Percentiles rank a stretch among this genome's conserved stretches.
Evolutionary conservation across 2,329 filamentous ascomycete species (phyloP).

Genomic region (Anisogramma anomala): DNA sequence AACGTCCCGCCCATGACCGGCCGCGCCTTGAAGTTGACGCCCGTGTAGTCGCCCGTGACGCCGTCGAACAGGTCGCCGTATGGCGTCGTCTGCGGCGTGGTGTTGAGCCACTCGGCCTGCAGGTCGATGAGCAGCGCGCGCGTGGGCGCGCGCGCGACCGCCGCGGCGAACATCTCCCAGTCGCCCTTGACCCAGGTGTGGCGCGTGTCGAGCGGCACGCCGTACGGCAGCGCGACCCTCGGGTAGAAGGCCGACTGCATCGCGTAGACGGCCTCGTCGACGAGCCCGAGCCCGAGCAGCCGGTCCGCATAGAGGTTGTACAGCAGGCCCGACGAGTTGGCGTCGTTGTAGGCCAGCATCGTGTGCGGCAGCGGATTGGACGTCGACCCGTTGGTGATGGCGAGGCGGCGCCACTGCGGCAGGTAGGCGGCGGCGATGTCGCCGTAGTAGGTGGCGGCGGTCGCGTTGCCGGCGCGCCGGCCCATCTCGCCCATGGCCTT

Average conservation of each 20-base stretch:
- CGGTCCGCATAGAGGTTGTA: constrained; percentile 79
- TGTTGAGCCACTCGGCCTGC: constrained; percentile 61
- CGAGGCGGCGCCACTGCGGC: constrained; percentile 62
- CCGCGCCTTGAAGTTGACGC: constrained; percentile 59
- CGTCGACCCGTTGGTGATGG: too few relatives aligned
- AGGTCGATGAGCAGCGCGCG: constrained; percentile 54
- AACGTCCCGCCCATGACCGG: constrained; percentile 76
- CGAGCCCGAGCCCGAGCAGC: constrained; percentile 64
- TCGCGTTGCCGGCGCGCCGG: constrained; percentile 41
- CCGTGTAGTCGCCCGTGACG: constrained; percentile 53
- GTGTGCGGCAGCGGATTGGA: constrained; percentile 53
- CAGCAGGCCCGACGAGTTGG: constrained; percentile 40
- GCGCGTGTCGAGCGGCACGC: constrained; percentile 70
- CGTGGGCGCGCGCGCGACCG: constrained; percentile 52
- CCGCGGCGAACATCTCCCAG: constrained; percentile 80
- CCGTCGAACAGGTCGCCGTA: constrained; percentile 68
- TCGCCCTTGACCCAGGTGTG: constrained; percentile 77
- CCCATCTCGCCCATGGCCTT: constrained; percentile 68
- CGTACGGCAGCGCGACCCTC: constrained; percentile 59
- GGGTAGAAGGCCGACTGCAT: constrained; percentile 70
- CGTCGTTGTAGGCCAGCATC: constrained; percentile 66
- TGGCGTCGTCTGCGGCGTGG: constrained; percentile 45
- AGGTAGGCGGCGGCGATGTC: constrained; percentile 56
- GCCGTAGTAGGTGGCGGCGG: constrained; percentile 41
- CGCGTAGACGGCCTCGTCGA: constrained; percentile 63